Conservation (phyloP, 208 protist species). For the Crithidia mellificae region DNA sequence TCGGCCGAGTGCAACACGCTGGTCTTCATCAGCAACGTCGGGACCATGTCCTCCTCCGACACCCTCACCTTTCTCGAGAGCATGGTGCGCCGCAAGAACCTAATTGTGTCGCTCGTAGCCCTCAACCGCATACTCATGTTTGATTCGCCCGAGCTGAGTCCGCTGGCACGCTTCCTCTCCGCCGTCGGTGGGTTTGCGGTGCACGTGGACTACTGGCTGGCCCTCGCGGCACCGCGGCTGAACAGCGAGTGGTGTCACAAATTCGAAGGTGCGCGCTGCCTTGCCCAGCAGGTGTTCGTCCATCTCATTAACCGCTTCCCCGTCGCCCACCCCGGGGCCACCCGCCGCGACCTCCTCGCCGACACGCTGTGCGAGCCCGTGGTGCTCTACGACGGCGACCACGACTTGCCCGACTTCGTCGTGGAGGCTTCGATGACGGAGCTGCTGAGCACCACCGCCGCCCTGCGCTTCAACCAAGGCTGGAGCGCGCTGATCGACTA, state of each 20-base stretch:
- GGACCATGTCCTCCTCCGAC: constrained; percentile 40
- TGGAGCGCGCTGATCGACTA: constrained; percentile 88
- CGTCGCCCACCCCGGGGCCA: constrained; percentile 45
- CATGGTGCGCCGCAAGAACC: constrained; percentile 77
- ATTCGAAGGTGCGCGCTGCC: constrained; percentile 82
- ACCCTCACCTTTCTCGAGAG: constrained; percentile 68
- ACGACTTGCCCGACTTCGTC: constrained; percentile 42
- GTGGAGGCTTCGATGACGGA: constrained; percentile 25
- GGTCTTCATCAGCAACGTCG: constrained; percentile 68
- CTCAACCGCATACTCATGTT: constrained; percentile 63
- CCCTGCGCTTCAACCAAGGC: constrained; percentile 74
- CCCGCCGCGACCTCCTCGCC: constrained; percentile 23
- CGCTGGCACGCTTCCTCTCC: constrained; percentile 74
- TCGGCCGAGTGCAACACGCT: constrained; percentile 66
- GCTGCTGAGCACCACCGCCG: constrained; percentile 56
- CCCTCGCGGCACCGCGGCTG: constrained; percentile 52
- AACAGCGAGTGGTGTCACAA: constrained; percentile 83
- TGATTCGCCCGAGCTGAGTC: constrained; percentile 58
- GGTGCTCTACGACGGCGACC: constrained; percentile 52
- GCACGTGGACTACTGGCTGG: constrained; percentile 80
- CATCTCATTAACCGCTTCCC: constrained; percentile 83
- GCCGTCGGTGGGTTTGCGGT: constrained; percentile 78
- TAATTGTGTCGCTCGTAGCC: constrained; percentile 78
- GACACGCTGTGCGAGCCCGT: constrained; percentile 27
- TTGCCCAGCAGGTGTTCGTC: constrained; percentile 88